Evolutionary conservation across 352 stramenopile genomes (phyloP).

Genomic region (Pythium apleroticum): DNA sequence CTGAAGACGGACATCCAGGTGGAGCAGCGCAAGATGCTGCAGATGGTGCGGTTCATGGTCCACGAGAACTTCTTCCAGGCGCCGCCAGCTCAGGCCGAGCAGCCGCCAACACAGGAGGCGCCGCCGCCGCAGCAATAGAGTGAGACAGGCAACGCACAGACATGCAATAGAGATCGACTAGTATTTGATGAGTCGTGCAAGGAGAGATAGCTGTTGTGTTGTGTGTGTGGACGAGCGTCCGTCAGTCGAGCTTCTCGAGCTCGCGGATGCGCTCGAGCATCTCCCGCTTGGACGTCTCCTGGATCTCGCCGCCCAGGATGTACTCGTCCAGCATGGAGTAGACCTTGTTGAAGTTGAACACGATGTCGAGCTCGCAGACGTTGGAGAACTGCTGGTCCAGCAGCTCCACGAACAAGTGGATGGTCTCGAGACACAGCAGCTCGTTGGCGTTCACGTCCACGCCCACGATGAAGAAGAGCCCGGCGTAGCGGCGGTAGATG

Average conservation of each 20-base stretch:
- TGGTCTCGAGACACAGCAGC: slow-evolving; percentile 96
- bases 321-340: slow-evolving; percentile 96
- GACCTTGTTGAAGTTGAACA: slow-evolving; percentile 96
- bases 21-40: slow-evolving; percentile 75
- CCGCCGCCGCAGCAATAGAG: background rate
- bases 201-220: background rate
- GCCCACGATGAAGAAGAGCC: slow-evolving; percentile 98
- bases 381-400: slow-evolving; percentile 98
- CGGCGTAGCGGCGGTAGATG: slow-evolving; percentile 98
- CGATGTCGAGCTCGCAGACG: slow-evolving; percentile 97
- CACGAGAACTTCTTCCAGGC: slow-evolving; percentile 49
- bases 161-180: background rate
- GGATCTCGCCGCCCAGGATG: slow-evolving; percentile 92
- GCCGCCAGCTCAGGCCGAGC: background rate
- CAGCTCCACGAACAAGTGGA: slow-evolving; percentile 98
- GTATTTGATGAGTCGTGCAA: background rate
- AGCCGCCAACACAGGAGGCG: background rate
- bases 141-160: slow-evolving; percentile 3
- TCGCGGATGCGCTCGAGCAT: slow-evolving; percentile 92
- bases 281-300: slow-evolving; percentile 91
- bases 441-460: slow-evolving; percentile 97
- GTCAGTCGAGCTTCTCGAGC: slow-evolving; percentile 90
- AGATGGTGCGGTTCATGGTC: slow-evolving; percentile 72
- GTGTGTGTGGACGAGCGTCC: too few species aligned
- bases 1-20: slow-evolving; percentile 66